A percentile compares a stretch with the other conserved stretches of the same genome.
Conservation (phyloP, 2,329 filamentous ascomycete species). For the Rutstroemia sydowiana region DNA sequence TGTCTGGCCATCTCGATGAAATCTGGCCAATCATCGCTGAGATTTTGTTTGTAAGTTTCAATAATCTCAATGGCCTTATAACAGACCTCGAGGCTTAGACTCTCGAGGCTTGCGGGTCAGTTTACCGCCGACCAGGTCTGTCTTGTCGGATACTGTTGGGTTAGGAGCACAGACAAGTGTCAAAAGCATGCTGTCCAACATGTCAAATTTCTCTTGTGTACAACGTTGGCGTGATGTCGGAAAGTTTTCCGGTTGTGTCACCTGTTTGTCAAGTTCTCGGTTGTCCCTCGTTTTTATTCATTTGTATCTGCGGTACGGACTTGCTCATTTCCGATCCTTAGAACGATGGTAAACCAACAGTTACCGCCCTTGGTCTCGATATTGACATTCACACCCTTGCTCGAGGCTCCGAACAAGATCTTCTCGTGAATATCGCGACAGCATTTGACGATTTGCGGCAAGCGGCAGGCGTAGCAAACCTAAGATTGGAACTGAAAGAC, state of each 20-base stretch:
- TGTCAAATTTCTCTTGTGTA: too few species aligned
- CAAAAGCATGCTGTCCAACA: too few species aligned
- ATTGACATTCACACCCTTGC: not conserved
- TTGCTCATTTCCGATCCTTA: not conserved
- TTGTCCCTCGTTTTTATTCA: not conserved
- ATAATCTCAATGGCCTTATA: not conserved
- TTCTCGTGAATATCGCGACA: not conserved
- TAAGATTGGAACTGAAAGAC: not conserved
- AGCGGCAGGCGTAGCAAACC: not conserved
- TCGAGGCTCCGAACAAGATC: not conserved
- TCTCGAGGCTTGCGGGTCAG: not conserved
- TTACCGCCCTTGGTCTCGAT: not conserved
- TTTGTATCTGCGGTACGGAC: not conserved
- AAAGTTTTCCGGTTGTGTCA: not conserved
- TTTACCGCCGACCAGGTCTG: not conserved
- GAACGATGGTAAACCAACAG: not conserved
- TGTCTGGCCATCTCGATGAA: not conserved
- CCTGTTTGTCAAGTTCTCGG: not conserved
- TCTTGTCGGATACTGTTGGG: not conserved
- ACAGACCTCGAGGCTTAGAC: not conserved
- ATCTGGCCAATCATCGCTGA: not conserved
- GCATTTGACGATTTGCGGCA: not conserved
- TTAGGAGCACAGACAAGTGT: too few species aligned
- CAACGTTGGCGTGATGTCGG: too few species aligned
- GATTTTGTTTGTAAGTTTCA: not conserved